Evolutionary conservation across 2,329 filamentous ascomycete genomes (phyloP).

Genomic region (Albophoma yamanashiensis): DNA sequence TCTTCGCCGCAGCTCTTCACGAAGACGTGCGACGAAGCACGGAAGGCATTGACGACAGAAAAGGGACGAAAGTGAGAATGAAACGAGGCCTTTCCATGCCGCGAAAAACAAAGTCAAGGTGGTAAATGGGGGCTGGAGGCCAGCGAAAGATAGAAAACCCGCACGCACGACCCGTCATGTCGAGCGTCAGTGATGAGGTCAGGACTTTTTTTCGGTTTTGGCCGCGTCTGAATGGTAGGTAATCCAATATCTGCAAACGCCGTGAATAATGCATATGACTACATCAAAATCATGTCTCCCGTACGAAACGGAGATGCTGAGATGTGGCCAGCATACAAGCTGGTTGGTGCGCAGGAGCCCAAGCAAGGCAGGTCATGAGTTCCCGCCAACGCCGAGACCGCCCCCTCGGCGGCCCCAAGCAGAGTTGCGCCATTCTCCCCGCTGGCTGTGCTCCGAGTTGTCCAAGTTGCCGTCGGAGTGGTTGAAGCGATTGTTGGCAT

Average conservation of each 20-base stretch:
- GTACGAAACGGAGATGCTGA: slow-evolving; percentile 5
- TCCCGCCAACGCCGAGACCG: slow-evolving; percentile 37
- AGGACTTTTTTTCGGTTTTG: slow-evolving; percentile 6
- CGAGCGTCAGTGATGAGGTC: slow-evolving; percentile 3
- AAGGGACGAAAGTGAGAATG: not conserved
- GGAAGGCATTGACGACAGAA: not conserved
- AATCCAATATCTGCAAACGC: slow-evolving; percentile 18
- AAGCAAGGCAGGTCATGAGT: slow-evolving; percentile 19
- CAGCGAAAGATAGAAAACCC: not conserved
- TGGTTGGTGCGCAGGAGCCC: slow-evolving; percentile 3
- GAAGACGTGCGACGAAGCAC: not conserved
- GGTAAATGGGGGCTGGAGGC: not conserved
- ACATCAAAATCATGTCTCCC: slow-evolving; percentile 19
- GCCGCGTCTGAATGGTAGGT: slow-evolving; percentile 6
- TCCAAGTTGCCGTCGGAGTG: slow-evolving; percentile 30
- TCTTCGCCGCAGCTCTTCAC: not conserved
- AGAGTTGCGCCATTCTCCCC: slow-evolving; percentile 48
- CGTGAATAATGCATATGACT: slow-evolving; percentile 26
- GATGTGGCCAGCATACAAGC: not conserved
- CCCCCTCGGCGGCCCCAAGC: slow-evolving; percentile 40
- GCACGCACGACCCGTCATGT: slow-evolving; percentile 10
- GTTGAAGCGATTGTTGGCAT: slow-evolving; percentile 31
- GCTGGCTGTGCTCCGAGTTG: slow-evolving; percentile 29
- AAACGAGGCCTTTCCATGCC: not conserved
- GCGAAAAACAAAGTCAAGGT: not conserved